Evolutionary conservation across 2,329 filamentous ascomycete species (phyloP), one percentile per base, ranked within the genome.

Genomic region (Neocucurbitaria cava): DNA sequence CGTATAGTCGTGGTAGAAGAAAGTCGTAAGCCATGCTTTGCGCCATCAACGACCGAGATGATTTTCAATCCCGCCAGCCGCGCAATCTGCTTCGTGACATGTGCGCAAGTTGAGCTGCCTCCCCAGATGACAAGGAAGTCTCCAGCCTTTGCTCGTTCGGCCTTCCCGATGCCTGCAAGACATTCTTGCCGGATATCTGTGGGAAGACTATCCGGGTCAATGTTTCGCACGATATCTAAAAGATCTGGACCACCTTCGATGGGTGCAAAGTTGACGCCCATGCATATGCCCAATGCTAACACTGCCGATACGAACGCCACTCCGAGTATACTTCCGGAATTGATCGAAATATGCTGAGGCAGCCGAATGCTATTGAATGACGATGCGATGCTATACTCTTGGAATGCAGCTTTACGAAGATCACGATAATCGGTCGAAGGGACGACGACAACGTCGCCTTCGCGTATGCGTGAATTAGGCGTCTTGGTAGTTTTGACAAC

Each of bases 71-170:
- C 88, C 0, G 82, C 84, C 0, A 90, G 77, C 36, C 87, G 85
- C 0, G 89, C 89, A 1, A 92, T 80, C 65, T 92, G 89, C 3
- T 88, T 81, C 0, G 84, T 80, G 6, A 90, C 78, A 58, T 87
- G 83, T 0, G 88, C 89, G 1, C 87, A 90, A 0, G 87, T 90
- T 0, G 88, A 89, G 1, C 88, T 91, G 7, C 72, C 89, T 52
- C 89, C 89, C 89, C 89, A 92, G 42, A 92, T 85, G 1, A 85
- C 86, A 35, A 92, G 75, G 84, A 88, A 92, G 55, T 92, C 89
- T 0, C 87, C 88, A 0, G 74, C 62, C 38, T 78, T 77, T 1
- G 86, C 83, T 8, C 86, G 77, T 58, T 90, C 87, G 0, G 71
- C 64, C 1, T 76, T 66, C 0, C 69, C 59, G 5, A 89, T 84